phyloP scores from a whole-genome alignment of 345 rosid species.

The Lepidium africanum region DNA sequence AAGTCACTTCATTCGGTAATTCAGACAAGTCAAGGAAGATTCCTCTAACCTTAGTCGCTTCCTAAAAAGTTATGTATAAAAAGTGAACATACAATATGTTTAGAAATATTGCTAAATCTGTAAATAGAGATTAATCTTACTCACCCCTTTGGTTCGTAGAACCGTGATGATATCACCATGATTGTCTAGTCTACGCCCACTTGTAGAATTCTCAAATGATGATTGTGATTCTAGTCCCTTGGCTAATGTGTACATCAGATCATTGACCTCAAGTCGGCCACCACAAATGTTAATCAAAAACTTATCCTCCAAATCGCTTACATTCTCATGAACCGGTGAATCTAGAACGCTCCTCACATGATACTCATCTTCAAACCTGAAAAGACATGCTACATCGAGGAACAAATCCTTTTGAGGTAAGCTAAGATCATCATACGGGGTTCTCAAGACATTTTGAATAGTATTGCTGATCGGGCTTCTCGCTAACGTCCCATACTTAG shows the following conservation, averaged over 20 bases:
- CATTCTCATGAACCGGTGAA: neutral
- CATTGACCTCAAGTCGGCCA: slow-evolving; percentile 4
- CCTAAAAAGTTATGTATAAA: neutral
- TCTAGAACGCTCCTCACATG: neutral
- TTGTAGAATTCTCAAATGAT: neutral
- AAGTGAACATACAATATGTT: too few species aligned
- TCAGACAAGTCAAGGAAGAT: neutral
- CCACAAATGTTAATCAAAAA: slow-evolving; percentile 1
- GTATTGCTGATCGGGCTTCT: neutral
- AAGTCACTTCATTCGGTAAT: neutral
- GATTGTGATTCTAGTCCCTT: neutral
- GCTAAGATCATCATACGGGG: slow-evolving; percentile 19
- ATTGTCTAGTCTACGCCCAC: neutral
- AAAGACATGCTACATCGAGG: slow-evolving; percentile 29
- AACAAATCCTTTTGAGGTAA: neutral
- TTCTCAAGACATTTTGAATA: neutral
- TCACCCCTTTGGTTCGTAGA: neutral
- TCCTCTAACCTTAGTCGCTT: slow-evolving; percentile 1
- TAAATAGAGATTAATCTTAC: too few species aligned
- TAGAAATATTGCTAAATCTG: too few species aligned
- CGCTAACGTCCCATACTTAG: neutral
- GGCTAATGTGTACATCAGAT: slow-evolving; percentile 18
- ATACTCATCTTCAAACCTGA: neutral
- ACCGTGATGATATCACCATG: neutral
- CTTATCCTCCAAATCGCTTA: slow-evolving; percentile 2